A percentile compares a stretch with the other conserved stretches of the same genome.
phyloP scores from a whole-genome alignment of 805 yeast species.

The Saturnispora mendoncae region DNA sequence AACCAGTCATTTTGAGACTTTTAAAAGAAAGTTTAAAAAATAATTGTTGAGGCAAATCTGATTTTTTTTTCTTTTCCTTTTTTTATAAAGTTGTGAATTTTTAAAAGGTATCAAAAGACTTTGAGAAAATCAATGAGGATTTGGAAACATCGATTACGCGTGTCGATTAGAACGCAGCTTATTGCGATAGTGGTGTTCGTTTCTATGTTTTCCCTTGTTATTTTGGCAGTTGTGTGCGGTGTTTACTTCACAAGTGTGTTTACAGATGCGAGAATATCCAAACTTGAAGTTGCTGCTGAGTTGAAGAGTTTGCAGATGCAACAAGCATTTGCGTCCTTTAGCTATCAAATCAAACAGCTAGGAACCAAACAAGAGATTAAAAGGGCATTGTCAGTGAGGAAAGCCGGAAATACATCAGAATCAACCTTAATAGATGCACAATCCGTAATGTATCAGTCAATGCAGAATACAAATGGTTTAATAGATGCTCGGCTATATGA shows the following conservation, averaged over 20 bases:
- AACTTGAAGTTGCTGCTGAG: slow-evolving; percentile 70
- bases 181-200: slow-evolving; percentile 62
- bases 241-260: slow-evolving; percentile 62
- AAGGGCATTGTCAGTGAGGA: slow-evolving; percentile 48
- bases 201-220: slow-evolving; percentile 58
- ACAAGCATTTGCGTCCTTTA: slow-evolving; percentile 54
- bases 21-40: background rate
- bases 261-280: slow-evolving; percentile 54
- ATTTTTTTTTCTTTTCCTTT: background rate
- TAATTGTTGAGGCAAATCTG: background rate
- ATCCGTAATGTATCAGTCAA: slow-evolving; percentile 47
- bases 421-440: slow-evolving; percentile 39
- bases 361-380: slow-evolving; percentile 54
- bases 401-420: slow-evolving; percentile 62
- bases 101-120: background rate
- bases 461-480: slow-evolving; percentile 55
- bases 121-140: background rate
- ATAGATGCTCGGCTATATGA: slow-evolving; percentile 63
- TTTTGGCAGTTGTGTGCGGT: slow-evolving; percentile 68
- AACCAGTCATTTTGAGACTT: background rate
- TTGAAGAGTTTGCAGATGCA: slow-evolving; percentile 71
- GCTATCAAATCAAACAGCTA: slow-evolving; percentile 62
- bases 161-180: slow-evolving; percentile 71
- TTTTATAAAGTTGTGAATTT: background rate
- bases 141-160: slow-evolving; percentile 17